Base-by-base conservation (phyloP, 768 basidiomycete species). In the Thelephora ganbajun region DNA sequence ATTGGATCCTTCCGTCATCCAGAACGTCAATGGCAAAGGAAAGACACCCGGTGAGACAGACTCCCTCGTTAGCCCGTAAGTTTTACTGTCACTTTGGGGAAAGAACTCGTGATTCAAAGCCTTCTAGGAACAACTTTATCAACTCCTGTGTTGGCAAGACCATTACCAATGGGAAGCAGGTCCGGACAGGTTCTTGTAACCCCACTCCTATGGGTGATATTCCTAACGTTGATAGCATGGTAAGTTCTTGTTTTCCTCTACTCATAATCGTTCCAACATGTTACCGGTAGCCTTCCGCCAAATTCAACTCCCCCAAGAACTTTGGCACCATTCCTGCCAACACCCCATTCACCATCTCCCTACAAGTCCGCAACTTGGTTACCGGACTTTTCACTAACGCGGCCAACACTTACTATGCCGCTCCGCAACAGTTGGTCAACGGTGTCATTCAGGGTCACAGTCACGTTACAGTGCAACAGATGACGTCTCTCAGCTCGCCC, bases 51-150 rank as follows among this genome's bases (percentile, higher is more conserved):
- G 26, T 30, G 26, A 30, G 26, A 9, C 26, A 30, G 26, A 30
- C 9, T 30, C 26, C 26, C 26, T 30, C 26, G 26, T 30, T 9
- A 30, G 26, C 26, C 26, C 26, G 26, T 30, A 30, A 30, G 26
- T 30, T 30, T 9, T 30, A 30, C 26, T 30, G 26, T 30, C 26
- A 30, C 26, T 30, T 30, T 4, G 26, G 26, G 26, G 26, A 4
- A 30, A 30, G 26, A 30, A 30, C 9, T 30, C 26, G 26, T 9
- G 26, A 30, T 30, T 30, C 9, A 30, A 30, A 30, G 9, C 9
- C 9, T 9, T 76, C 3, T 75, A 74, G 58, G 35, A 79, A 81
- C 68, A 81, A 83, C 70, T 83, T 74, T 63, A 74, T 75, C 69
- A 79, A 79, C 68, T 74, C 70, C 59, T 75, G 74, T 56, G 50